phyloP scores from a whole-genome alignment of 2,329 filamentous ascomycete species.

The Calonectria crousiana region DNA sequence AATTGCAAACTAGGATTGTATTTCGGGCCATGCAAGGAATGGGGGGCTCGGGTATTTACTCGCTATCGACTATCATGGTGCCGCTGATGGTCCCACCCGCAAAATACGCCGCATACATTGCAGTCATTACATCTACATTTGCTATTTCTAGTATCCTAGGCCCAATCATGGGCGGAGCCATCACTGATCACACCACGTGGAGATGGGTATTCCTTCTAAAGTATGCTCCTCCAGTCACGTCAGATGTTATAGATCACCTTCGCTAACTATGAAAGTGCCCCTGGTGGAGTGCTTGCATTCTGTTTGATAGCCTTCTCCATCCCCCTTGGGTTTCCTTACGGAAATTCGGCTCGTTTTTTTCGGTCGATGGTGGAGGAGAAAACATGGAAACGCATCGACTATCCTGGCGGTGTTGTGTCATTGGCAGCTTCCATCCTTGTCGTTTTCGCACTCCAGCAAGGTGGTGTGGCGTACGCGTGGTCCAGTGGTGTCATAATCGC shows the following conservation, averaged over 20 bases:
- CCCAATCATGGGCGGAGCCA: constrained; percentile 4
- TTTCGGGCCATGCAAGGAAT: constrained; percentile 34
- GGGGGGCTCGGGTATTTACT: constrained; percentile 34
- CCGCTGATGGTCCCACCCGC: constrained; percentile 23
- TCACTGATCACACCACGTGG: constrained; percentile 9
- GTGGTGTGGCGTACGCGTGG: constrained; percentile 57
- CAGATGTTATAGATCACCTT: not conserved
- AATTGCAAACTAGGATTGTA: constrained; percentile 22
- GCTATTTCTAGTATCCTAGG: constrained; percentile 12
- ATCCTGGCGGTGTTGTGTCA: constrained; percentile 46
- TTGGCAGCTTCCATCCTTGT: constrained; percentile 57
- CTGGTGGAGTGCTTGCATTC: constrained; percentile 17
- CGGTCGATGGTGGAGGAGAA: not conserved
- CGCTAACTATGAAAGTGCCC: not conserved
- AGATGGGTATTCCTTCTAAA: constrained; percentile 20
- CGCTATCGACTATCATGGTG: constrained; percentile 26
- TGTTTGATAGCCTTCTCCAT: constrained; percentile 17
- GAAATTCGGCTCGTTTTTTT: not conserved
- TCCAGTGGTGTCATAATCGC: constrained; percentile 52
- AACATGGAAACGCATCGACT: constrained; percentile 29
- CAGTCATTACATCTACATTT: constrained; percentile 28
- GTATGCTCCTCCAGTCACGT: constrained; percentile 38
- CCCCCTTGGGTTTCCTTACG: not conserved
- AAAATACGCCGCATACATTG: constrained; percentile 30
- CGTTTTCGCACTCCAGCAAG: constrained; percentile 60